Percentiles rank a stretch among this genome's conserved stretches.
Evolutionary conservation across 768 basidiomycete genomes (phyloP).

Genomic region (Phanerodontia chrysosporium): DNA sequence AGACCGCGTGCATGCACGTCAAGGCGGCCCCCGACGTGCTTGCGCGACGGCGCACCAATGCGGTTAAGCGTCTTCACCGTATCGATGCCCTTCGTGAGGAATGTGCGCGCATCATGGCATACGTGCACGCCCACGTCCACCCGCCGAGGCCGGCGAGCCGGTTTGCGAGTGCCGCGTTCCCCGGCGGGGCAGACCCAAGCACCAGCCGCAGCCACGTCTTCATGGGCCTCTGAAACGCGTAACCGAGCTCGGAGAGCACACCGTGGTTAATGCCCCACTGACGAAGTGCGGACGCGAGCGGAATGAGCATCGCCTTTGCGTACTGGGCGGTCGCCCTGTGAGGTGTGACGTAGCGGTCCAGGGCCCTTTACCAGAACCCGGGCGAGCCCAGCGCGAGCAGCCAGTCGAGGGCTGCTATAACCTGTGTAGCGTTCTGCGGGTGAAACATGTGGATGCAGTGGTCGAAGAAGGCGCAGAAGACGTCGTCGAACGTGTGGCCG

Average conservation of each 20-base stretch:
- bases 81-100: constrained; percentile 2
- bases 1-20: background rate
- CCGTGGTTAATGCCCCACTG: constrained; percentile 6
- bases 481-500: background rate
- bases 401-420: background rate
- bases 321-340: background rate
- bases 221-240: constrained; percentile 10
- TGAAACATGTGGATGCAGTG: background rate
- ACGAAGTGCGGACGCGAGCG: constrained; percentile 9
- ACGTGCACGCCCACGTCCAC: constrained; percentile 11
- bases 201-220: constrained; percentile 12
- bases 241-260: background rate
- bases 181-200: constrained; percentile 9
- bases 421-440: background rate
- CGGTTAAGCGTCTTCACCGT: background rate
- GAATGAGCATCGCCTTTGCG: constrained; percentile 9
- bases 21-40: constrained; percentile 16
- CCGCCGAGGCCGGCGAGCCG: background rate
- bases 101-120: constrained; percentile 4
- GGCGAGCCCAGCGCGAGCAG: background rate
- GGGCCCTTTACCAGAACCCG: background rate
- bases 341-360: background rate
- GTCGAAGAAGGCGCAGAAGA: background rate
- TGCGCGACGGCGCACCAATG: constrained; percentile 9
- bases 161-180: background rate